Evolutionary conservation across 2,329 filamentous ascomycete species (phyloP).

Genomic region (Diaporthe australafricana): DNA sequence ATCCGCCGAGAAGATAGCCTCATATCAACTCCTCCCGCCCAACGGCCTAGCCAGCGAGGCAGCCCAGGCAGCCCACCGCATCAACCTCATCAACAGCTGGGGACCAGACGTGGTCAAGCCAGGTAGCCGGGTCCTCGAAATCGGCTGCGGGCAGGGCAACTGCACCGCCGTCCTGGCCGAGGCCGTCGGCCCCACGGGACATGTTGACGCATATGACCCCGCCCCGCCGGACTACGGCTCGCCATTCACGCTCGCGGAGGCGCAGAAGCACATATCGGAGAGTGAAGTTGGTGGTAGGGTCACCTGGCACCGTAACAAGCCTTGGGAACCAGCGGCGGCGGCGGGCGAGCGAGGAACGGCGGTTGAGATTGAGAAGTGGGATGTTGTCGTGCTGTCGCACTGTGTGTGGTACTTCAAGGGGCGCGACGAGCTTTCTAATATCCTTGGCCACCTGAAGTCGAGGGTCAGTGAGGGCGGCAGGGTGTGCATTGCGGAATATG

Average conservation of each 20-base stretch:
- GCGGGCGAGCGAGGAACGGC: background rate
- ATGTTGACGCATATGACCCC: conserved; percentile 65
- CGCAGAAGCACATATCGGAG: conserved; percentile 57
- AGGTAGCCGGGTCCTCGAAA: conserved; percentile 61
- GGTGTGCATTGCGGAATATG: conserved; percentile 60
- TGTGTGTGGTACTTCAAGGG: conserved; percentile 66
- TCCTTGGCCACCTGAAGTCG: conserved; percentile 50
- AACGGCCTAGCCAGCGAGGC: conserved; percentile 16
- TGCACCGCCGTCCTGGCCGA: conserved; percentile 65
- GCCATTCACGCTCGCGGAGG: conserved; percentile 61
- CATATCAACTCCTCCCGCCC: conserved; percentile 21
- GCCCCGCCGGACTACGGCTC: conserved; percentile 60
- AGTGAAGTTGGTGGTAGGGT: conserved; percentile 55
- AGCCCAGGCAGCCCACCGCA: conserved; percentile 48
- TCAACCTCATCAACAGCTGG: conserved; percentile 51
- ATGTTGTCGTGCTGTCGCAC: conserved; percentile 61
- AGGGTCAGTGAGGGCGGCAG: conserved; percentile 42
- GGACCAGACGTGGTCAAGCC: conserved; percentile 43
- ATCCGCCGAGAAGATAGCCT: conserved; percentile 25
- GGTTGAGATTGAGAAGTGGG: conserved; percentile 47
- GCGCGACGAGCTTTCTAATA: conserved; percentile 47
- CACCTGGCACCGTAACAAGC: conserved; percentile 54
- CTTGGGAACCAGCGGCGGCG: conserved; percentile 51
- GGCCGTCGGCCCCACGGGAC: conserved; percentile 56
- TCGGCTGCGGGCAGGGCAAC: conserved; percentile 71